These are phyloP conservation scores for Neodidymelliopsis sp. DNA, from an alignment of 2,329 filamentous ascomycete species.

Conservation along the genomic window DNA sequence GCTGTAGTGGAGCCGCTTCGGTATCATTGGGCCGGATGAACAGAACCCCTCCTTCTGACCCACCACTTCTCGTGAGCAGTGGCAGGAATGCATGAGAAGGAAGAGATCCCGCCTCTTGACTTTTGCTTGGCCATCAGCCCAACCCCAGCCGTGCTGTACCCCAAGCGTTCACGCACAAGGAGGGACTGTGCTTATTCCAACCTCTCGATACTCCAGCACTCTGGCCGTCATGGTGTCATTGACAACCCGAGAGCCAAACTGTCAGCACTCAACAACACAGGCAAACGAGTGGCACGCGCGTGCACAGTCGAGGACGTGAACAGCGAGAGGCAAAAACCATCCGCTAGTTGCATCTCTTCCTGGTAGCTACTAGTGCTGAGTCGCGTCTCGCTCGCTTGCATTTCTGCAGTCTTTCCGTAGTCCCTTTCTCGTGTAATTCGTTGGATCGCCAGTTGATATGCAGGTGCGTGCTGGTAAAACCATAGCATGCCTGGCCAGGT, in stretches of 20 bases:
- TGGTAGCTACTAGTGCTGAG: slow-evolving; percentile 5
- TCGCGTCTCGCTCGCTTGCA: slow-evolving; percentile 14
- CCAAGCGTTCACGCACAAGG: slow-evolving; percentile 8
- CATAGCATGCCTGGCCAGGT: slow-evolving; percentile 4
- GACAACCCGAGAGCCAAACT: not conserved
- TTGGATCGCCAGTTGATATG: slow-evolving; percentile 1
- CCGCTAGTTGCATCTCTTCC: slow-evolving; percentile 9
- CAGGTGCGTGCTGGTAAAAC: slow-evolving; percentile 3
- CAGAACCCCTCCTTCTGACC: slow-evolving; percentile 34
- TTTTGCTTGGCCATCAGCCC: slow-evolving; percentile 26
- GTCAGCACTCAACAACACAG: slow-evolving; percentile 2
- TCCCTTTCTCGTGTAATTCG: slow-evolving; percentile 4
- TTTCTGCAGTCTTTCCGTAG: slow-evolving; percentile 6
- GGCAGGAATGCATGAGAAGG: slow-evolving; percentile 14
- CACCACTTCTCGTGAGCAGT: slow-evolving; percentile 21
- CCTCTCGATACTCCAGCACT: slow-evolving; percentile 1
- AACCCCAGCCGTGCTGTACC: slow-evolving; percentile 6
- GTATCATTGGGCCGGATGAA: slow-evolving; percentile 31
- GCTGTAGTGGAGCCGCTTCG: slow-evolving; percentile 17
- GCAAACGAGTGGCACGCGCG: slow-evolving; percentile 1
- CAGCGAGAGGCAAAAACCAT: not conserved
- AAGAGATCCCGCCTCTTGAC: slow-evolving; percentile 29
- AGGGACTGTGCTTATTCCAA: slow-evolving; percentile 10
- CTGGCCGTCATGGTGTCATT: slow-evolving; percentile 5
- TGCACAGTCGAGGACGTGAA: not conserved